Conservation (phyloP, 495 filamentous ascomycete species). For the Margaritispora aquatica region DNA sequence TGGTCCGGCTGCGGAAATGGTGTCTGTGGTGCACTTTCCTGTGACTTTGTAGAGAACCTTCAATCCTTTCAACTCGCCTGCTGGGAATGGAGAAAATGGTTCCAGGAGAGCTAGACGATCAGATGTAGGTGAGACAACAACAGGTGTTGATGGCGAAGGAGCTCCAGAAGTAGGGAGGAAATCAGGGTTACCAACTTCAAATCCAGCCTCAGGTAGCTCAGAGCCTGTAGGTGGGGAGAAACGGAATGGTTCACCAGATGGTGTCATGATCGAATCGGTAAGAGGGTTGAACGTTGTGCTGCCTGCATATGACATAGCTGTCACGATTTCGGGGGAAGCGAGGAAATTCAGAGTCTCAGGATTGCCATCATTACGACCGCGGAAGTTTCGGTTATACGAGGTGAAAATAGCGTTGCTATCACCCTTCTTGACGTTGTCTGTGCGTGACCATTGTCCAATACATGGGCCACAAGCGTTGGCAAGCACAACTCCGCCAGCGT, state of each 20-base stretch:
- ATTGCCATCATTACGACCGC: slow-evolving; percentile 94
- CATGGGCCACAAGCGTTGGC: slow-evolving; percentile 96
- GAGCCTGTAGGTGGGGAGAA: slow-evolving; percentile 77
- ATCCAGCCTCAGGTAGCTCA: slow-evolving; percentile 71
- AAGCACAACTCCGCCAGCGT: slow-evolving; percentile 81
- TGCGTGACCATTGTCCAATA: slow-evolving; percentile 85
- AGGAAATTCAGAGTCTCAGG: slow-evolving; percentile 97
- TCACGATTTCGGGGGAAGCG: slow-evolving; percentile 92
- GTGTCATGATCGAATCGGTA: slow-evolving; percentile 75
- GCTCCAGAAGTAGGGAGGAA: slow-evolving; percentile 66
- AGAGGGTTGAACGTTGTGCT: slow-evolving; percentile 94
- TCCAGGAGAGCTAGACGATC: slow-evolving; percentile 85
- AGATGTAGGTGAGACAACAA: slow-evolving; percentile 78
- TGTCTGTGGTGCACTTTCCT: slow-evolving; percentile 97
- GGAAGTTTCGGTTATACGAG: slow-evolving; percentile 98
- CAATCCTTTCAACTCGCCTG: slow-evolving; percentile 62
- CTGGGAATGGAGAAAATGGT: slow-evolving; percentile 82
- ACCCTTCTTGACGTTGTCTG: slow-evolving; percentile 74
- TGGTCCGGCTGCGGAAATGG: slow-evolving; percentile 92
- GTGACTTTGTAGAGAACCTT: slow-evolving; percentile 89
- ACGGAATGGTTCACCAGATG: slow-evolving; percentile 75
- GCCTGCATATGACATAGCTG: slow-evolving; percentile 89
- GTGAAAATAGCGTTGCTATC: slow-evolving; percentile 92
- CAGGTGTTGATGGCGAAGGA: slow-evolving; percentile 56
- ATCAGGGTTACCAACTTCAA: slow-evolving; percentile 68